A percentile compares a stretch with the other conserved stretches of the same genome.
These are phyloP conservation scores for Lentithecium fluviatile DNA, from an alignment of 495 filamentous ascomycete species.

Conservation along the genomic window DNA sequence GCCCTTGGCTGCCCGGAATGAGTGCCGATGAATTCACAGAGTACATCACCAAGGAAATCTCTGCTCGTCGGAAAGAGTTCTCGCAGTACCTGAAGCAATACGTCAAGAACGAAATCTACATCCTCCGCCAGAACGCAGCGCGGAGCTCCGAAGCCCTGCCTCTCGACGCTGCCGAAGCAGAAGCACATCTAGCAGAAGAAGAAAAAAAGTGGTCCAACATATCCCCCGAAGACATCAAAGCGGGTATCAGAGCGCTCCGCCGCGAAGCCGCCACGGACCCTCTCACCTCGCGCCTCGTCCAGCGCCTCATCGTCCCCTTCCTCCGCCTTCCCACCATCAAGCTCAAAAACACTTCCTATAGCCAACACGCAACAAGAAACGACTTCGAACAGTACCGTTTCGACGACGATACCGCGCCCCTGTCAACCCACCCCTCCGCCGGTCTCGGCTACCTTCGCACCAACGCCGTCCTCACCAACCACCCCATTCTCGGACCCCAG, in stretches of 20 bases:
- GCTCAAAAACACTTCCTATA: slow-evolving; percentile 4
- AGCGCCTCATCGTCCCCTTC: slow-evolving; percentile 52
- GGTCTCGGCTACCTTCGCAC: slow-evolving; percentile 84
- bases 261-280: slow-evolving; percentile 20
- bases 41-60: slow-evolving; percentile 61
- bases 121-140: not conserved
- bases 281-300: slow-evolving; percentile 45
- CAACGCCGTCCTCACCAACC: slow-evolving; percentile 66
- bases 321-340: slow-evolving; percentile 50
- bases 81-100: slow-evolving; percentile 53
- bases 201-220: slow-evolving; percentile 12
- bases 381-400: slow-evolving; percentile 22
- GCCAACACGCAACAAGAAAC: not conserved
- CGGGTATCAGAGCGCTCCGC: slow-evolving; percentile 24
- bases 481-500: slow-evolving; percentile 80
- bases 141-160: not conserved
- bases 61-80: slow-evolving; percentile 50
- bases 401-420: slow-evolving; percentile 37
- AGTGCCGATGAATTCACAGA: slow-evolving; percentile 66
- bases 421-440: slow-evolving; percentile 85
- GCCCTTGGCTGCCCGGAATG: slow-evolving; percentile 81
- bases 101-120: slow-evolving; percentile 37
- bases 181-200: not conserved
- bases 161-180: slow-evolving; percentile 27
- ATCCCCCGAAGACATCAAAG: slow-evolving; percentile 24